phyloP scores from a whole-genome alignment of 352 stramenopile species.

The Pythium rhizo-oryzae region DNA sequence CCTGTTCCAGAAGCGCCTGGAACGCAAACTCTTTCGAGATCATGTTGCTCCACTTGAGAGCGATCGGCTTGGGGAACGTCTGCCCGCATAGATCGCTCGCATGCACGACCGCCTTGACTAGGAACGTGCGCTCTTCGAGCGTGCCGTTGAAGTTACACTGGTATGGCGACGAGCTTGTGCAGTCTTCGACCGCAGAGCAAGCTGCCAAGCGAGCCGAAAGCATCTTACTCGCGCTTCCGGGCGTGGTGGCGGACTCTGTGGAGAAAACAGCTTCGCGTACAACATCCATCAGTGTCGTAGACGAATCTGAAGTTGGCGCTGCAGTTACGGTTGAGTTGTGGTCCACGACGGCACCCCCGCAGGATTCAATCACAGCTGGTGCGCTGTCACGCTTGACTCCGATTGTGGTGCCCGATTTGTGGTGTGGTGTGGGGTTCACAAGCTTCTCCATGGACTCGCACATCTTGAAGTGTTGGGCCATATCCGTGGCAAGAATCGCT shows the following conservation, averaged over 20 bases:
- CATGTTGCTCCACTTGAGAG: constrained; percentile 91
- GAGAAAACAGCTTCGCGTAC: constrained; percentile 72
- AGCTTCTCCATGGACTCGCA: constrained; percentile 78
- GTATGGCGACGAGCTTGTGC: constrained; percentile 20
- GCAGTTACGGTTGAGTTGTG: constrained; percentile 1
- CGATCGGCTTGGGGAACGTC: constrained; percentile 85
- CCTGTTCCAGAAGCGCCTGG: constrained; percentile 83
- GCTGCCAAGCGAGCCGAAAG: constrained; percentile 26
- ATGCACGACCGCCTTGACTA: constrained; percentile 88
- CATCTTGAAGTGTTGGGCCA: constrained; percentile 90
- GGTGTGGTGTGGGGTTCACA: constrained; percentile 54
- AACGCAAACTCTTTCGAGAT: constrained; percentile 91
- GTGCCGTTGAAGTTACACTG: constrained; percentile 69
- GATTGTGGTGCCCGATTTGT: constrained; percentile 49
- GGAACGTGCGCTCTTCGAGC: constrained; percentile 78
- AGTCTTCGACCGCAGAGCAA: constrained; percentile 13
- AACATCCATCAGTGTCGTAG: constrained; percentile 42
- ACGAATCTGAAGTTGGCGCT: constrained; percentile 11
- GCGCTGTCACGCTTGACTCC: constrained; percentile 42
- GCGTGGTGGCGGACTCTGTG: constrained; percentile 43
- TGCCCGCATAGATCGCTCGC: constrained; percentile 86
- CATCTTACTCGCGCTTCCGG: constrained; percentile 25
- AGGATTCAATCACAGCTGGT: constrained; percentile 16
- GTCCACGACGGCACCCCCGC: constrained; percentile 2
- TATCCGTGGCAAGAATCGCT: constrained; percentile 90